Conservation (phyloP, 2,329 filamentous ascomycete genomes). For the Coniochaeta hoffmannii region DNA sequence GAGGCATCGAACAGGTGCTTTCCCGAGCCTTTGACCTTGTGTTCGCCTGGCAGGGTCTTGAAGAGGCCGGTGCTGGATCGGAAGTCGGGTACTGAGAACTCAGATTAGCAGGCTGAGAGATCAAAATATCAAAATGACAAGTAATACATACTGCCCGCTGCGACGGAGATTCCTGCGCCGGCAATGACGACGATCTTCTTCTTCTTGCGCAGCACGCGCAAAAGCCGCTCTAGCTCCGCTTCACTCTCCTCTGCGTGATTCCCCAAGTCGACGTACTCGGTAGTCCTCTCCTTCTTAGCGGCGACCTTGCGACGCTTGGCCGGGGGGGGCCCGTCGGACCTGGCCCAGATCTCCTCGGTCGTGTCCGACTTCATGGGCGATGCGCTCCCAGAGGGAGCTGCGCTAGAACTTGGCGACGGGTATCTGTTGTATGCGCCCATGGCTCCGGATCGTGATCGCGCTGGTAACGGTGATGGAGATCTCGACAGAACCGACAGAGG, state of each 20-base stretch:
- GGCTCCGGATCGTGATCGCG: constrained; percentile 19
- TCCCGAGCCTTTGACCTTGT: constrained; percentile 87
- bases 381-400: constrained; percentile 38
- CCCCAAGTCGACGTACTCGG: constrained; percentile 71
- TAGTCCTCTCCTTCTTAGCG: constrained; percentile 59
- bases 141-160: constrained; percentile 69
- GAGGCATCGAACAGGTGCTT: constrained; percentile 97
- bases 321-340: constrained; percentile 56
- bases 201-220: constrained; percentile 73
- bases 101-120: constrained; percentile 10
- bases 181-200: constrained; percentile 96
- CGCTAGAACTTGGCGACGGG: constrained; percentile 42
- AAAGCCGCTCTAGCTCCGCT: constrained; percentile 61
- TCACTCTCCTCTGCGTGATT: constrained; percentile 39
- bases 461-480: constrained; percentile 43
- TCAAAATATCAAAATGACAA: background rate
- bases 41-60: constrained; percentile 72
- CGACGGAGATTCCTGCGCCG: constrained; percentile 93
- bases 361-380: constrained; percentile 41
- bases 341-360: constrained; percentile 29
- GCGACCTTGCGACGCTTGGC: constrained; percentile 68
- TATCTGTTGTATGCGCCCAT: constrained; percentile 36
- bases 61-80: constrained; percentile 88
- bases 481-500: constrained; percentile 46
- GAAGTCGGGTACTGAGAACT: constrained; percentile 82